Evolutionary conservation across 2,329 filamentous ascomycete species (phyloP), one percentile per base, ranked within the genome.

Genomic region (Trichoderma harzianum): DNA sequence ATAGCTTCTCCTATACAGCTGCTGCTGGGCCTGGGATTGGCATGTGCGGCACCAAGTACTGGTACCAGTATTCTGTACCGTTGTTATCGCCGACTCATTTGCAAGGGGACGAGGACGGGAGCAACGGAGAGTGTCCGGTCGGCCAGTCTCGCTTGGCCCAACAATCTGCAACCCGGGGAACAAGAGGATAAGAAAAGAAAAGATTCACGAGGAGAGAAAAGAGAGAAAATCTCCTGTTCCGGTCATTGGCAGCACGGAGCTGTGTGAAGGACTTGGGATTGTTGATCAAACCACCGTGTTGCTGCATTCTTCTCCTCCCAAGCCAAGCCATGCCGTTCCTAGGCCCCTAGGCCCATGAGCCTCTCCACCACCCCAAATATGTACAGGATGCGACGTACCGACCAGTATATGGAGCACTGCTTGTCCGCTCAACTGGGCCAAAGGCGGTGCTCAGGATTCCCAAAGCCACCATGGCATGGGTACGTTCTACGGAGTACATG

Each of bases 241-340:
- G 30, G 57, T 14, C 57, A 53, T 28, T 51, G 57, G 57, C 21
- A 26, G 28, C 39, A 62, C 32, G 21, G 39, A 51, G 21, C 57
- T 39, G 55, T 32, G 16, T 63, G 70, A 57, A 63, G 12, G 65
- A 60, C 66, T 57, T 39, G 34, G 32, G 39, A 67, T 43, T 60
- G 60, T 61, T 72, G 71, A 67, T 57, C 71, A 72, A 62, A 70
- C 68, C 68, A 55, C 71, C 68, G 71, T 72, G 66, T 36, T 34
- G 60, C 30, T 34, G 71, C 16, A 55, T 62, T 55, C 39, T 55
- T 55, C n/a, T 30, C 24, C 47, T 43, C 55, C 53, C 36, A 39
- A 61, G 36, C 55, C 57, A 58, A 62, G 57, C 57, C 66, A 53
- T 39, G 12, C 66, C 64, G 58, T 28, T 63, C 60, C 36, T 43